These are phyloP conservation scores for Thalassiosira mediterranea DNA, from an alignment of 352 stramenopile genomes.

Conservation along the genomic window DNA sequence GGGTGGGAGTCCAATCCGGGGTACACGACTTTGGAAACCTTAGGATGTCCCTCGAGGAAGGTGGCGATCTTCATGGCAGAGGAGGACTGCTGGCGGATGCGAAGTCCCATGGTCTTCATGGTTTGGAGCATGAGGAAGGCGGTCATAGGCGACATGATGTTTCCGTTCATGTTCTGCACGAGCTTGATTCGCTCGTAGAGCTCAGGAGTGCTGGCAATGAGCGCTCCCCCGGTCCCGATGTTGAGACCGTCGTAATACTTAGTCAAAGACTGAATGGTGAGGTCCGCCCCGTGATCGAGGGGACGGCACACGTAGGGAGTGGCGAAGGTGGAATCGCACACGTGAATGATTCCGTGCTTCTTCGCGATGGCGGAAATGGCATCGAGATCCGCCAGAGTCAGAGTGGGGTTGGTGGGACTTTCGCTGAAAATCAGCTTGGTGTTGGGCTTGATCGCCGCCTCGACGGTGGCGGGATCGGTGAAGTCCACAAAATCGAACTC, in stretches of 20 bases:
- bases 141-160: constrained; percentile 86
- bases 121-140: constrained; percentile 91
- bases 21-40: constrained; percentile 91
- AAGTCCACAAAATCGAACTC: constrained; percentile 94
- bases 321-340: constrained; percentile 94
- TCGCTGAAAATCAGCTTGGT: constrained; percentile 95
- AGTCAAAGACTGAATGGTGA: constrained; percentile 93
- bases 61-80: constrained; percentile 91
- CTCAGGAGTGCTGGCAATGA: constrained; percentile 85
- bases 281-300: constrained; percentile 89
- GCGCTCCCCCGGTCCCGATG: constrained; percentile 91
- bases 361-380: constrained; percentile 90
- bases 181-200: constrained; percentile 84
- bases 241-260: constrained; percentile 97
- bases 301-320: constrained; percentile 92
- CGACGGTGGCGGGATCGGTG: constrained; percentile 86
- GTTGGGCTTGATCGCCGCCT: constrained; percentile 86
- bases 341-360: constrained; percentile 84
- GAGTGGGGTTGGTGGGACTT: constrained; percentile 92
- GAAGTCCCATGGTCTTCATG: constrained; percentile 93
- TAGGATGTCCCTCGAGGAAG: constrained; percentile 90
- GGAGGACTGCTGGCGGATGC: constrained; percentile 89
- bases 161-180: constrained; percentile 91
- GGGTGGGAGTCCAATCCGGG: constrained; percentile 90
- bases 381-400: constrained; percentile 94